Percentiles rank a stretch among this genome's conserved stretches.
phyloP scores from a whole-genome alignment of 192 early-diverging fungal genomes.

The Podila epigama region DNA sequence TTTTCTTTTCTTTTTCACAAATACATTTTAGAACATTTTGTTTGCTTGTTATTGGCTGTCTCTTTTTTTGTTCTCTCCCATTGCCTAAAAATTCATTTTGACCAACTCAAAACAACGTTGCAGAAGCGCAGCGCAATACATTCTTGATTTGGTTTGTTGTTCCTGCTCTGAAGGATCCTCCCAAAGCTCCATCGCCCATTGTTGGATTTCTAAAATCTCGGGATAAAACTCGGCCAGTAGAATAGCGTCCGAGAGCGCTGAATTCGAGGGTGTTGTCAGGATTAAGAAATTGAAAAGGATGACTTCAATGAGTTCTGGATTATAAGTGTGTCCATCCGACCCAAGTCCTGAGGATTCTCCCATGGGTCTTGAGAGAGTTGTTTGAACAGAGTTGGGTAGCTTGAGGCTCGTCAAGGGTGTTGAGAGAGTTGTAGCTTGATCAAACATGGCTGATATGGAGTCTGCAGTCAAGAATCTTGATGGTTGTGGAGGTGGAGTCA shows the following conservation, averaged over 20 bases:
- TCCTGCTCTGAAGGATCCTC: slow-evolving; percentile 8
- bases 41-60: too few relatives aligned
- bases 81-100: too few relatives aligned
- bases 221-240: slow-evolving; percentile 26
- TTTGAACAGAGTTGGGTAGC: slow-evolving; percentile 9
- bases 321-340: not conserved
- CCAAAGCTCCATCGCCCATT: slow-evolving; percentile 44
- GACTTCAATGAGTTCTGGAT: slow-evolving; percentile 23
- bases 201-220: slow-evolving; percentile 37
- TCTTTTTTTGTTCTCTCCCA: too few relatives aligned
- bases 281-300: slow-evolving; percentile 31
- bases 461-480: not conserved
- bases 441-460: not conserved
- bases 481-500: not conserved
- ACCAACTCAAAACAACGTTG: slow-evolving; percentile 30
- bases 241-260: slow-evolving; percentile 16
- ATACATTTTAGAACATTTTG: too few relatives aligned
- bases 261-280: slow-evolving; percentile 23
- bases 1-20: too few relatives aligned
- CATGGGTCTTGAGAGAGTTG: not conserved
- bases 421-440: not conserved
- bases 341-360: not conserved
- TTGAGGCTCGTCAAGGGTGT: slow-evolving; percentile 25
- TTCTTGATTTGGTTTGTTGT: slow-evolving; percentile 10
- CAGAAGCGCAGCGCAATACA: slow-evolving; percentile 38